Conservation (phyloP, 2,329 filamentous ascomycete genomes). For the Fusarium pseudocircinatum region DNA sequence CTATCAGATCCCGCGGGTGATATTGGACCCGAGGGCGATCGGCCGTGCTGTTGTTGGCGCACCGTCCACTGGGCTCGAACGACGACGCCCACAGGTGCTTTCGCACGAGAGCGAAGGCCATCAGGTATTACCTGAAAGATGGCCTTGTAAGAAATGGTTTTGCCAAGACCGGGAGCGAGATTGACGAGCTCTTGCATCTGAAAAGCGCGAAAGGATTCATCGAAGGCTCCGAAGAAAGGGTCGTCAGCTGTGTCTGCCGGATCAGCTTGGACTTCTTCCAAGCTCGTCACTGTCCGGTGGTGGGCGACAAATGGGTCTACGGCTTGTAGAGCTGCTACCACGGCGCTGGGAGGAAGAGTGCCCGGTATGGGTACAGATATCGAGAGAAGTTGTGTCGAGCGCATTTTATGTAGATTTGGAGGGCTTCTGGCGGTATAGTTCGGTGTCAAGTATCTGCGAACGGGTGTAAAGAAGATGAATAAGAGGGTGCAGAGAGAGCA, state of each 20-base stretch:
- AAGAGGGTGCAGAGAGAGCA: not conserved
- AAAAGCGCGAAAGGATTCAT: constrained; percentile 50
- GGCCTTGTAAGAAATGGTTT: constrained; percentile 54
- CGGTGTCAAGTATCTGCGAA: not conserved
- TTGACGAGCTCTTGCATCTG: constrained; percentile 46
- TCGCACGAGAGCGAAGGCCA: constrained; percentile 55
- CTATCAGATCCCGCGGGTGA: constrained; percentile 42
- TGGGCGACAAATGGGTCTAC: constrained; percentile 55
- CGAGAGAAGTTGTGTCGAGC: constrained; percentile 46
- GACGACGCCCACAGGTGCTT: constrained; percentile 54
- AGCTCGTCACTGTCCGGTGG: constrained; percentile 51
- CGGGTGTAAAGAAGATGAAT: not conserved
- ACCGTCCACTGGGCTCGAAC: constrained; percentile 53
- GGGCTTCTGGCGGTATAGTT: not conserved
- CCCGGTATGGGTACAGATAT: constrained; percentile 56
- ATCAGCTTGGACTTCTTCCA: constrained; percentile 47
- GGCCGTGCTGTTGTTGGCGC: constrained; percentile 30
- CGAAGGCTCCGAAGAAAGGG: constrained; percentile 53
- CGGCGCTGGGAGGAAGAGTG: constrained; percentile 48
- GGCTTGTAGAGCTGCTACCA: constrained; percentile 53
- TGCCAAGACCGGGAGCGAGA: constrained; percentile 53
- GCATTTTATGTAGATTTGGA: constrained; percentile 40
- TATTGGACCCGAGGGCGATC: constrained; percentile 25
- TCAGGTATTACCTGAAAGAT: constrained; percentile 55
- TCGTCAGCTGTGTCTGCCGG: constrained; percentile 50